Evolutionary conservation across 2,329 filamentous ascomycete species (phyloP).

Genomic region (Ceratocystiopsis minuta): DNA sequence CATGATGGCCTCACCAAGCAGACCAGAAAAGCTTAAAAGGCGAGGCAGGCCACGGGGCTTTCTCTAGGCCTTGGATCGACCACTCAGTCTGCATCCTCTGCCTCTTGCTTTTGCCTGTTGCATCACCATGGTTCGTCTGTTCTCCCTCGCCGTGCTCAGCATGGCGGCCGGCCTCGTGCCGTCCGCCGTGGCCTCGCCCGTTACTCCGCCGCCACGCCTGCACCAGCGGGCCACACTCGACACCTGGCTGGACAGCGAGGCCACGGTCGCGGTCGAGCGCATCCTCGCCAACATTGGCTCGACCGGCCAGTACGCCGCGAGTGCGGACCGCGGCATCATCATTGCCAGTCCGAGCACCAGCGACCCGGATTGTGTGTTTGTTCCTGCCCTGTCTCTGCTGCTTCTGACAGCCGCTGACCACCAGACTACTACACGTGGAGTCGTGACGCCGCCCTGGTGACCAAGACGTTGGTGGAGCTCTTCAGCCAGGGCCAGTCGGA

Average conservation of each 20-base stretch:
- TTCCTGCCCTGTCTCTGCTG: not conserved
- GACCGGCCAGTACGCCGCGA: conserved; percentile 28
- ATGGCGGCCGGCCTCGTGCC: too few species aligned
- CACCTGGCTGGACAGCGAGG: conserved; percentile 33
- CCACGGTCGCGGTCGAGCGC: conserved; percentile 29
- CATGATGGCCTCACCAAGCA: too few species aligned
- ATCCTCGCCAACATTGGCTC: conserved; percentile 43
- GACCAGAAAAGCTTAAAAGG: too few species aligned
- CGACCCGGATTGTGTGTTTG: conserved; percentile 35
- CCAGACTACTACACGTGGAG: conserved; percentile 62
- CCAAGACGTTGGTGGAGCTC: conserved; percentile 50
- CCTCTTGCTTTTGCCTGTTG: too few species aligned
- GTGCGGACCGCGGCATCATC: conserved; percentile 31
- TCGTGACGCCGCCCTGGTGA: conserved; percentile 51
- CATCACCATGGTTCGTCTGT: too few species aligned
- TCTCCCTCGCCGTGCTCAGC: too few species aligned
- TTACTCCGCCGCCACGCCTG: not conserved
- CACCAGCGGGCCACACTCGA: conserved; percentile 17
- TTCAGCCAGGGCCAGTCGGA: conserved; percentile 27
- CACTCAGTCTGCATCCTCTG: too few species aligned
- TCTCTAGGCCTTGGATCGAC: too few species aligned
- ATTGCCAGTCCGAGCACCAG: conserved; percentile 36
- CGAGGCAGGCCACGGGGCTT: too few species aligned
- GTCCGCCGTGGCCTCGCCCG: too few species aligned
- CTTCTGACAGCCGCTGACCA: not conserved